phyloP scores from a whole-genome alignment of 2,329 filamentous ascomycete species.

The Aschersonia sp. region DNA sequence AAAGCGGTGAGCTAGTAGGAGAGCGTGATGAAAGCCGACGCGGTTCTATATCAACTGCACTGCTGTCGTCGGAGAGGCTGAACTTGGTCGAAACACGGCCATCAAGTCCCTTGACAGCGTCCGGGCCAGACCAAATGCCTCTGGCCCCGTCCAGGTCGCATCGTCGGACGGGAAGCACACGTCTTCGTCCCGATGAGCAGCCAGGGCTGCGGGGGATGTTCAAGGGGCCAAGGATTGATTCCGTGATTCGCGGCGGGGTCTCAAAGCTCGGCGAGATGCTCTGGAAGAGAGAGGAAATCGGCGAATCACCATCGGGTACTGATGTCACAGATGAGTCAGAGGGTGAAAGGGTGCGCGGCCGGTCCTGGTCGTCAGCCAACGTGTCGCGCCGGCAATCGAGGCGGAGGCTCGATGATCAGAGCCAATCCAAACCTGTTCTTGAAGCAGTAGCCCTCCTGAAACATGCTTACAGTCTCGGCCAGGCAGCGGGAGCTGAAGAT shows the following conservation, averaged over 20 bases:
- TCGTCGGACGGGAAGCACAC: slow-evolving; percentile 33
- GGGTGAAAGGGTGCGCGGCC: slow-evolving; percentile 23
- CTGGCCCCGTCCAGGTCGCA: slow-evolving; percentile 17
- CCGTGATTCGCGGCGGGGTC: slow-evolving; percentile 46
- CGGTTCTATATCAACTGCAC: slow-evolving; percentile 12
- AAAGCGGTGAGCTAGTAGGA: slow-evolving; percentile 25
- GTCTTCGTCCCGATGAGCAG: slow-evolving; percentile 20
- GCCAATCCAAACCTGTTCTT: slow-evolving; percentile 28
- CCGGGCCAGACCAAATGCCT: slow-evolving; percentile 9
- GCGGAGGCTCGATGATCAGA: slow-evolving; percentile 14
- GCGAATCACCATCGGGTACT: slow-evolving; percentile 19
- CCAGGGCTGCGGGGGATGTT: slow-evolving; percentile 49
- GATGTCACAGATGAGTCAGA: slow-evolving; percentile 36
- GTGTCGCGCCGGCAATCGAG: slow-evolving; percentile 19
- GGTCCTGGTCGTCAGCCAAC: slow-evolving; percentile 19
- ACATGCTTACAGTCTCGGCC: slow-evolving; percentile 15
- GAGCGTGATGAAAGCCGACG: slow-evolving; percentile 17
- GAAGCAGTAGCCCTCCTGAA: slow-evolving; percentile 37
- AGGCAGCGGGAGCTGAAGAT: slow-evolving; percentile 5
- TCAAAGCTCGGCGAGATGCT: slow-evolving; percentile 41
- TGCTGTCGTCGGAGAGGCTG: slow-evolving; percentile 10
- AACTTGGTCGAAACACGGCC: slow-evolving; percentile 3
- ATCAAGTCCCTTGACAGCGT: slow-evolving; percentile 12
- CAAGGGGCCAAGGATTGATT: slow-evolving; percentile 56
- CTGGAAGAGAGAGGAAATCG: slow-evolving; percentile 34